Conservation (phyloP, 2,329 filamentous ascomycete species). For the Fusarium goolgardi region DNA sequence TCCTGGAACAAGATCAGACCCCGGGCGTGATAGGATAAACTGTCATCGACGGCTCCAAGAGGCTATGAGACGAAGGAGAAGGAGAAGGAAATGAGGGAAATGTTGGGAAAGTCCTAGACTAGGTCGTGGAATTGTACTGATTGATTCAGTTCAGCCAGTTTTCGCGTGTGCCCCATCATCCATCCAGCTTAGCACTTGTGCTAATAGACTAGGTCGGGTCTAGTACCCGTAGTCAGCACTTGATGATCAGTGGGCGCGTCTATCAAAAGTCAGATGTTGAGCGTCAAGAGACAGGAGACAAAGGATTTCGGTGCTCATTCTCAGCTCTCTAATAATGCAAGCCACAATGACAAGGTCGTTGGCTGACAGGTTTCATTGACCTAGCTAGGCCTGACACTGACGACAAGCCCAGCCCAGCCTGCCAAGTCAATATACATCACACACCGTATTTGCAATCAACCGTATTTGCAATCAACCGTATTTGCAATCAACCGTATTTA, state of each 20-base stretch:
- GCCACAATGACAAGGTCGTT: conserved; percentile 22
- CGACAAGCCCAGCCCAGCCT: background rate
- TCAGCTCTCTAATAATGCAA: conserved; percentile 22
- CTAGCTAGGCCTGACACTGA: background rate
- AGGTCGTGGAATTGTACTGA: conserved; percentile 6
- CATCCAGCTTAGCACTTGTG: conserved; percentile 16
- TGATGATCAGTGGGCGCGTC: conserved; percentile 33
- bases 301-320: conserved; percentile 25
- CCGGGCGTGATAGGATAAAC: conserved; percentile 34
- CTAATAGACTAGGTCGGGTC: conserved; percentile 32
- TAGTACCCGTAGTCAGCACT: conserved; percentile 33
- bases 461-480: too few relatives aligned
- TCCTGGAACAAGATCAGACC: conserved; percentile 7
- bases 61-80: conserved; percentile 1
- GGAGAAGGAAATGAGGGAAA: conserved; percentile 31
- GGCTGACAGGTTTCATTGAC: conserved; percentile 1
- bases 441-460: background rate
- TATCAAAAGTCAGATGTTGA: conserved; percentile 11
- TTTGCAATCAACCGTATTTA: background rate
- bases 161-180: conserved; percentile 11
- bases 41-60: conserved; percentile 10
- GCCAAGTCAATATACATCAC: background rate
- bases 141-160: conserved; percentile 7
- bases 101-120: conserved; percentile 12
- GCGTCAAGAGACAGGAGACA: conserved; percentile 18